Evolutionary conservation across 148 eudicot genomes (phyloP), one percentile per base, ranked within the genome.

Genomic region (Rhododendron kiyosumense): DNA sequence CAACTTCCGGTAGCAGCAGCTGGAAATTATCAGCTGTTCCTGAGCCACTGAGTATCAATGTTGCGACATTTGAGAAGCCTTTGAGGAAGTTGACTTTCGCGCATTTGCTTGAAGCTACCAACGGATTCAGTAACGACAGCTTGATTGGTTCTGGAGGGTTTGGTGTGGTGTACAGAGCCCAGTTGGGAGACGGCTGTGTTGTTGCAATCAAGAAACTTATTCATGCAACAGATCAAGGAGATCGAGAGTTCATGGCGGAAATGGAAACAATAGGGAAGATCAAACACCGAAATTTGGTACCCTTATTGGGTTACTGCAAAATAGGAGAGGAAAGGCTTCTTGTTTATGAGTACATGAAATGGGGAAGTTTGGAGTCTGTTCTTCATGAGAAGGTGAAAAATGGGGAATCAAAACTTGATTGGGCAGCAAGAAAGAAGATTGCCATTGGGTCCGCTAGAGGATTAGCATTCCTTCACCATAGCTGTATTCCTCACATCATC

Each of bases 141-240:
- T 83, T 92, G 84, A 92, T 92, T 41, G 94, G 94, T 24, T 87
- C 94, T 3, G 94, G 94, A 18, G 94, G 94, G 32, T 92, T 92
- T 69, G 94, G 94, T 12, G 94, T 91, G 63, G 94, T 92, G 32
- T 92, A 92, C 91, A 92, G 90, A 82, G 94, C 94, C n/a, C 90
- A 86, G 69, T 78, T 92, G 28, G 87, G 52, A 76, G 94, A 92
- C 59, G 94, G 94, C 2, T 86, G 91, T 51, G 86, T 85, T n/a
- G 94, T 92, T 45, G 94, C 94, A 18, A 91, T 92, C 79, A 92
- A 92, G 88, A 92, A 92, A 77, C 91, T 92, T 22, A 88, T 92
- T 20, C 93, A 89, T 17, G 88, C 88, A 1, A 92, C 94, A 17
- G 87, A 92, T 43, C 94, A 92, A 49, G 94, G 94, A 30, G 94